Base-by-base conservation (phyloP, 306 rosid genomes). In the Gastrolobium bilobum region DNA sequence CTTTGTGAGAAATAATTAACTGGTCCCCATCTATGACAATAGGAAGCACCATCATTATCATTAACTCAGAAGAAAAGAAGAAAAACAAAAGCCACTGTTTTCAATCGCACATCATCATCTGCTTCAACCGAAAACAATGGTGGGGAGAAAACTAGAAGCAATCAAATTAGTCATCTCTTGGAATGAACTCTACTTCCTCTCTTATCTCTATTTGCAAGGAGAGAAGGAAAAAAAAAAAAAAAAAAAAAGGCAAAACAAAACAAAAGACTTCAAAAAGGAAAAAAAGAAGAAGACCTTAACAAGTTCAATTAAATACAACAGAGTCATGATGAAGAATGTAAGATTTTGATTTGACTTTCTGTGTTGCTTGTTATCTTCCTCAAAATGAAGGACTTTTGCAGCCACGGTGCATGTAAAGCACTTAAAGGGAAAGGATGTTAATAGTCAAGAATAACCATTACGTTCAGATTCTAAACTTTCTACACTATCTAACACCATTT, bases 401-500 rank as follows among this genome's bases (percentile, higher is more conserved):
- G 72, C 64, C 15, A 40, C 30, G 50, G 44, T 59, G 73, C 76
- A 78, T 68, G 76, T 39, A 67, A 58, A 54, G 31, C 46, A 69
- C 31, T 46, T 39, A 71, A 44, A 60, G 15, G 14, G 10, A 5
- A 51, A 34, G 26, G n/a, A 7, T 2, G 43, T 39, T 48, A 56
- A 0, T 58, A 69, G 67, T 77, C 73, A 87, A 68, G 50, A 74
- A 61, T 39, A 51, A n/a, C 69, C 72, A 61, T 78, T 89, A 76
- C 30, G 44, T 64, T 83, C 87, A 69, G 59, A 74, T 40, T 84
- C 87, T 62, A 72, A 73, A 77, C 44, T 79, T 29, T 92, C 88
- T 72, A 39, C 51, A 35, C 79, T 92, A 68, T 92, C 96, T 59
- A 91, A 81, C 46, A 86, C 70, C 93, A 95, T 95, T 85, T 91